phyloP scores from a whole-genome alignment of 768 basidiomycete species.

The Hypholoma sublateritium region DNA sequence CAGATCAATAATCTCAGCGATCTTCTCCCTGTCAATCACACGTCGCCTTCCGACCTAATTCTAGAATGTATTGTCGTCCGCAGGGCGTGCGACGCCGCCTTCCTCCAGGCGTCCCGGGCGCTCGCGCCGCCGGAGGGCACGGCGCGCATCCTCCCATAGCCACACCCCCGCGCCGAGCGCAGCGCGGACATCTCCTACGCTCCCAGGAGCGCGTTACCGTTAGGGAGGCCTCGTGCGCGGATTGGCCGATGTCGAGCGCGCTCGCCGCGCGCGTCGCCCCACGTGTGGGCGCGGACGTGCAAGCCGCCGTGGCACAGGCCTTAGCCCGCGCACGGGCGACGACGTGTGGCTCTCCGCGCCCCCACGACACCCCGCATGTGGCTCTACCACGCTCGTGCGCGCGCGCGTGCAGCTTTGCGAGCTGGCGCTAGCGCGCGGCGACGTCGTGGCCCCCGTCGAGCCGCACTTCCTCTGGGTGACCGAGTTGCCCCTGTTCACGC shows the following conservation, averaged over 20 bases:
- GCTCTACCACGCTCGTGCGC: slow-evolving; percentile 80
- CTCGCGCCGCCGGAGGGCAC: slow-evolving; percentile 23
- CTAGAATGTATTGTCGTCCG: slow-evolving; percentile 50
- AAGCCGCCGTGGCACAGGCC: slow-evolving; percentile 22
- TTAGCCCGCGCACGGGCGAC: slow-evolving; percentile 50
- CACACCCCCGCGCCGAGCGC: background rate
- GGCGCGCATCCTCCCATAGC: slow-evolving; percentile 15
- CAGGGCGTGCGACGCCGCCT: slow-evolving; percentile 35
- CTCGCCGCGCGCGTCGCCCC: slow-evolving; percentile 22
- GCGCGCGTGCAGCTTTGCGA: slow-evolving; percentile 67
- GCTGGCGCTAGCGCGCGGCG: slow-evolving; percentile 59
- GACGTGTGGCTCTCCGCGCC: slow-evolving; percentile 60
- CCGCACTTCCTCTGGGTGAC: slow-evolving; percentile 96
- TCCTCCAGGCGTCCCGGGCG: slow-evolving; percentile 40
- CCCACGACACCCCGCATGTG: slow-evolving; percentile 58
- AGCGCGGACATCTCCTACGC: background rate
- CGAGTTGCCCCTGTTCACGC: slow-evolving; percentile 91
- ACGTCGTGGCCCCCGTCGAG: slow-evolving; percentile 48
- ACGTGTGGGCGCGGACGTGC: slow-evolving; percentile 10
- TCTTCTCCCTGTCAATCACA: slow-evolving; percentile 32
- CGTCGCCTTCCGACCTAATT: slow-evolving; percentile 25
- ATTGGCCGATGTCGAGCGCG: slow-evolving; percentile 46
- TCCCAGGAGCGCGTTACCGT: slow-evolving; percentile 49
- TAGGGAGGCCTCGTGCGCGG: slow-evolving; percentile 40
- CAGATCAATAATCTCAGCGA: slow-evolving; percentile 48